Conservation (phyloP, 805 yeast genomes). For the Metschnikowia hibisci region DNA sequence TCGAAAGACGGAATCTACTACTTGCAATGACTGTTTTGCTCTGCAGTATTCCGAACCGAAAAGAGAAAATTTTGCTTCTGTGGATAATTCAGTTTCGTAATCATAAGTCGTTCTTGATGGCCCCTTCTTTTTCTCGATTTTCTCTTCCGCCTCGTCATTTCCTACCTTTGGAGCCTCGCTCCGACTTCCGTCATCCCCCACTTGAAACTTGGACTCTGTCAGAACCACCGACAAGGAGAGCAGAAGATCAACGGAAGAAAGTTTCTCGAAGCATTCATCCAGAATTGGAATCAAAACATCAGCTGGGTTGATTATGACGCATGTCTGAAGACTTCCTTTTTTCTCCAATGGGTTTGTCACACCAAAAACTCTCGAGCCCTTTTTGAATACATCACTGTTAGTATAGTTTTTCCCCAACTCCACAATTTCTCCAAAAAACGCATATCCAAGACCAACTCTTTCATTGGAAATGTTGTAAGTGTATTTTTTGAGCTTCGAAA, state of each 20-base stretch:
- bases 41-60: slow-evolving; percentile 35
- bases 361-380: slow-evolving; percentile 68
- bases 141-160: neutral
- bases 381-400: slow-evolving; percentile 28
- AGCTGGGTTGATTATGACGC: slow-evolving; percentile 50
- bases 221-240: slow-evolving; percentile 16
- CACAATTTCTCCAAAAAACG: slow-evolving; percentile 57
- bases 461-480: slow-evolving; percentile 48
- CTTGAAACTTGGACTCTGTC: slow-evolving; percentile 6
- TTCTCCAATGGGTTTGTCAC: slow-evolving; percentile 47
- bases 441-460: slow-evolving; percentile 65
- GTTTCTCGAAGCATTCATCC: slow-evolving; percentile 20
- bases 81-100: slow-evolving; percentile 18
- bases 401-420: slow-evolving; percentile 49
- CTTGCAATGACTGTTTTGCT: slow-evolving; percentile 33
- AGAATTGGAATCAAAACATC: slow-evolving; percentile 26
- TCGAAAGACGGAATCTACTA: slow-evolving; percentile 18
- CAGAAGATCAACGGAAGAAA: slow-evolving; percentile 23
- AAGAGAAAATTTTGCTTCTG: slow-evolving; percentile 31
- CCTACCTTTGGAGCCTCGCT: neutral
- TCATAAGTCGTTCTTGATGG: slow-evolving; percentile 5
- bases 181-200: slow-evolving; percentile 8
- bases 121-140: neutral
- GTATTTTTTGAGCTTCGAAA: slow-evolving; percentile 56
- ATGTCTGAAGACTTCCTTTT: slow-evolving; percentile 56